A percentile compares a stretch with the other conserved stretches of the same genome.
Conservation (phyloP, 2,329 filamentous ascomycete genomes). For the Monosporascus sp. region DNA sequence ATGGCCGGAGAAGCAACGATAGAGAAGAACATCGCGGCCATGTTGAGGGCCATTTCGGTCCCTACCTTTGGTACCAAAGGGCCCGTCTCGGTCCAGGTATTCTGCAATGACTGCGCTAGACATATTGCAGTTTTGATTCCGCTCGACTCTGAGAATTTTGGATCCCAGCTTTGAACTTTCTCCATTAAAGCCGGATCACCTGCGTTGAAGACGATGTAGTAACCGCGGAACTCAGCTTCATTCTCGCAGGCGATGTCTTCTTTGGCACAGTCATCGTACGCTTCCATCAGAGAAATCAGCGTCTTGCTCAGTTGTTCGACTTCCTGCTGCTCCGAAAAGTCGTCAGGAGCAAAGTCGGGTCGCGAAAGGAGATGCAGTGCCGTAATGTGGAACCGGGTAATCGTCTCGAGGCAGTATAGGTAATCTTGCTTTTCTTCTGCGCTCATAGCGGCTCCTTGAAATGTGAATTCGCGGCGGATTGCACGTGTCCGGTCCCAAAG, state of each 20-base stretch:
- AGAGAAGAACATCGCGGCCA: constrained; percentile 52
- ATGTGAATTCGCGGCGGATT: constrained; percentile 63
- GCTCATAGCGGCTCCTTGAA: constrained; percentile 55
- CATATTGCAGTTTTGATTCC: constrained; percentile 57
- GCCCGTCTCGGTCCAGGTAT: constrained; percentile 51
- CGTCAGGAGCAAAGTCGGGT: constrained; percentile 49
- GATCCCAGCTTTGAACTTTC: constrained; percentile 50
- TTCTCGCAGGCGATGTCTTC: constrained; percentile 54
- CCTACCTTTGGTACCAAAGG: constrained; percentile 48
- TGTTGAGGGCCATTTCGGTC: constrained; percentile 43
- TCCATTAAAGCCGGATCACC: constrained; percentile 54
- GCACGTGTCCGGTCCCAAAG: constrained; percentile 65
- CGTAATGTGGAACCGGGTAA: constrained; percentile 62
- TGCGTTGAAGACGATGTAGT: constrained; percentile 59
- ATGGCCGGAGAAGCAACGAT: constrained; percentile 52
- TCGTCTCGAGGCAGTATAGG: constrained; percentile 60
- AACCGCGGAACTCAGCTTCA: constrained; percentile 61
- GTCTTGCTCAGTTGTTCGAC: constrained; percentile 63
- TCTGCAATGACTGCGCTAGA: constrained; percentile 56
- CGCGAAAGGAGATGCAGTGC: constrained; percentile 58
- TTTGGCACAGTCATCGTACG: constrained; percentile 61
- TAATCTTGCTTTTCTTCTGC: constrained; percentile 52
- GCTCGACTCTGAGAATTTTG: constrained; percentile 50
- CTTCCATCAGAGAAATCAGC: constrained; percentile 58
- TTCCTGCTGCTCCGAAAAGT: constrained; percentile 63